These are phyloP conservation scores for Boletus pseudopeckii DNA, from an alignment of 768 basidiomycete species.

Conservation along the genomic window DNA sequence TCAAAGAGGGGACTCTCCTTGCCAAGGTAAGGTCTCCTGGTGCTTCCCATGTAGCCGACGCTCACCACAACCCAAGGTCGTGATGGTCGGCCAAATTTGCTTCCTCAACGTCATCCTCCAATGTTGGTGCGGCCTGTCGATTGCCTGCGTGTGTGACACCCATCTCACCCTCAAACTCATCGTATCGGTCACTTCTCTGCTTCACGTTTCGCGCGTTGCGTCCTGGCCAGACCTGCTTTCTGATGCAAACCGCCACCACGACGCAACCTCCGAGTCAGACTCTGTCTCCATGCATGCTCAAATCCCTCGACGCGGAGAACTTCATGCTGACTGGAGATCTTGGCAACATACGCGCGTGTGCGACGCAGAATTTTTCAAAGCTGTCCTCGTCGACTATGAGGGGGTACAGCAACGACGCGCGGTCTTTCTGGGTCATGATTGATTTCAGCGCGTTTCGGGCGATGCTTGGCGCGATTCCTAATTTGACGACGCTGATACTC, in stretches of 20 bases:
- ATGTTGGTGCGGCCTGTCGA: conserved; percentile 28
- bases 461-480: conserved; percentile 22
- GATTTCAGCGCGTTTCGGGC: conserved; percentile 27
- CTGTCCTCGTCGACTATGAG: conserved; percentile 28
- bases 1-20: no score
- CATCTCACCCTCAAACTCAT: conserved; percentile 27
- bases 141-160: conserved; percentile 27
- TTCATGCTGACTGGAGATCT: conserved; percentile 23
- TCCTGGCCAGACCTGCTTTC: conserved; percentile 30
- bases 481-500: conserved; percentile 25
- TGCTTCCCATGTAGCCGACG: no score
- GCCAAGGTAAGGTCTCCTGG: no score
- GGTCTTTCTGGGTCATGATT: conserved; percentile 27
- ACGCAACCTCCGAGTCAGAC: conserved; percentile 1
- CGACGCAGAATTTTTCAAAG: conserved; percentile 17
- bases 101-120: no score
- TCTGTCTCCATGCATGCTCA: conserved; percentile 14
- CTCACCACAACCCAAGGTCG: no score
- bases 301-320: conserved; percentile 30
- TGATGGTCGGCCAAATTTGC: no score
- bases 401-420: conserved; percentile 26
- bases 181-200: conserved; percentile 15
- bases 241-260: conserved; percentile 12
- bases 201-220: conserved; percentile 30
- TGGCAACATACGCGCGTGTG: conserved; percentile 10